phyloP scores from a whole-genome alignment of 495 filamentous ascomycete genomes.

The Pseudomonodictys pantanalensis region DNA sequence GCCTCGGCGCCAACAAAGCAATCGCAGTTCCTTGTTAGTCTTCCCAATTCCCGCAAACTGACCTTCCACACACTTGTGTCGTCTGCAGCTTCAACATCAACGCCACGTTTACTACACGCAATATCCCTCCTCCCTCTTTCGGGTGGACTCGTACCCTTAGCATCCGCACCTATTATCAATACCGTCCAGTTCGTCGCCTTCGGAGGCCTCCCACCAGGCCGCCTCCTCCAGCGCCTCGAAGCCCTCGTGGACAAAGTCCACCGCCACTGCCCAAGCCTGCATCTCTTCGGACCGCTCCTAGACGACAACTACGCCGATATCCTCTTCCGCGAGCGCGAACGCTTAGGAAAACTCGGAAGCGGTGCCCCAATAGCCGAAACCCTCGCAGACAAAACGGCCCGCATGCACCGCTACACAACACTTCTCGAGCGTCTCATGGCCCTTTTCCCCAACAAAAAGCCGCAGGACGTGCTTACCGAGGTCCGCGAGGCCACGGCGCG shows the following conservation, averaged over 20 bases:
- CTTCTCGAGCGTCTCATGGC: conserved; percentile 23
- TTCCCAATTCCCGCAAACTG: neutral
- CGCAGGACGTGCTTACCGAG: conserved; percentile 3
- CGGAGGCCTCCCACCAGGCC: conserved; percentile 13
- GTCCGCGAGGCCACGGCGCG: conserved; percentile 9
- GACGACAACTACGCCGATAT: conserved; percentile 6
- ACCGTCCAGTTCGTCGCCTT: conserved; percentile 16
- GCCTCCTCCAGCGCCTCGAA: conserved; percentile 26
- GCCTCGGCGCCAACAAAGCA: neutral
- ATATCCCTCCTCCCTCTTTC: conserved; percentile 21
- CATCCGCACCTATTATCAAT: conserved; percentile 7
- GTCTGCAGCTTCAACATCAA: neutral
- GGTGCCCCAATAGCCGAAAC: neutral
- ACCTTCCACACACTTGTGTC: conserved; percentile 11
- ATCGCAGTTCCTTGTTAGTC: conserved; percentile 4
- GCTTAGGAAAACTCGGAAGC: conserved; percentile 9
- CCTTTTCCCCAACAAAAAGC: conserved; percentile 5
- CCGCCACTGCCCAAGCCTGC: conserved; percentile 6
- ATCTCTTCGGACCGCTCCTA: conserved; percentile 20
- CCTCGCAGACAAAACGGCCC: conserved; percentile 10
- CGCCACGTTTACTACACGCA: neutral
- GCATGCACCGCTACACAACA: conserved; percentile 17
- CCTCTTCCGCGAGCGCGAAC: conserved; percentile 16
- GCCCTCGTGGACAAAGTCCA: conserved; percentile 25
- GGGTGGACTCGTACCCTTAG: conserved; percentile 17